Conservation (phyloP, 345 rosid genomes). For the Psidium friedrichsthalianum region DNA sequence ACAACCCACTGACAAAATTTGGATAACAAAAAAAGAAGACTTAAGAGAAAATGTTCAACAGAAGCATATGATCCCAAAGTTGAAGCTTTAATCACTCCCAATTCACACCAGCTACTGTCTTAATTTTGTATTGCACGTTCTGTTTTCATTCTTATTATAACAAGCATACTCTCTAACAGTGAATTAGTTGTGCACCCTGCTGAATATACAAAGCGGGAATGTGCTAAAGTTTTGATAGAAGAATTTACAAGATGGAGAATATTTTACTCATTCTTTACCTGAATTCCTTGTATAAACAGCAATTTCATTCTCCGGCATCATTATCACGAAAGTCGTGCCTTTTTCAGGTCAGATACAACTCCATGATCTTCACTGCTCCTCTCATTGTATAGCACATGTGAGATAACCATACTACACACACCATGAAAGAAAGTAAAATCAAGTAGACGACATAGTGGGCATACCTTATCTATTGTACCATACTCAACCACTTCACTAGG, state of each 20-base stretch:
- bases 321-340: constrained; percentile 35
- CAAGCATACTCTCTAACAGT: neutral
- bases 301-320: neutral
- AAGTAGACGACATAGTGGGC: neutral
- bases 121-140: neutral
- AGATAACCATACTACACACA: neutral
- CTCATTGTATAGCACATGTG: constrained; percentile 73
- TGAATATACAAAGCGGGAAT: neutral
- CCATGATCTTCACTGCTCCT: constrained; percentile 53
- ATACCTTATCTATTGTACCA: constrained; percentile 89
- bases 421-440: neutral
- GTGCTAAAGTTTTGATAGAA: neutral
- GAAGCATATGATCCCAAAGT: neutral
- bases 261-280: constrained; percentile 3
- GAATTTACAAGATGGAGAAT: neutral
- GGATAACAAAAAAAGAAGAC: neutral
- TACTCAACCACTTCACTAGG: constrained; percentile 80
- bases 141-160: neutral
- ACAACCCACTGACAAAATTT: neutral
- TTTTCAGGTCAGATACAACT: constrained; percentile 51
- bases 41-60: neutral
- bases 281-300: neutral
- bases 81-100: neutral
- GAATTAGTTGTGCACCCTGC: neutral
- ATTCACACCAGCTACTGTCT: neutral